A percentile compares a stretch with the other conserved stretches of the same genome.
These are phyloP conservation scores for Malassezia equina DNA, from an alignment of 1,284 basidiomycete species.

Conservation along the genomic window DNA sequence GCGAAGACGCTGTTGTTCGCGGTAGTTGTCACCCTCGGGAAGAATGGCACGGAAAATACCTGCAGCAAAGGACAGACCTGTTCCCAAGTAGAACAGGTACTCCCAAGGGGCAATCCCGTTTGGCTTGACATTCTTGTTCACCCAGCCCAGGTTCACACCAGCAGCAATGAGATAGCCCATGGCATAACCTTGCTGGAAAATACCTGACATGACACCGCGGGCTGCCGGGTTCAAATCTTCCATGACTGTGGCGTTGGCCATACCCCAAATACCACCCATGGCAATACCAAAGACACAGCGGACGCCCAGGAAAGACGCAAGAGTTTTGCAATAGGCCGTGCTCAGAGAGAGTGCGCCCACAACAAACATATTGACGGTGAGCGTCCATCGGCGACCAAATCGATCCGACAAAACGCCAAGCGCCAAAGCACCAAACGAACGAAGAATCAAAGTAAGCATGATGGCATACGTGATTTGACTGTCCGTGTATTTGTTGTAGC, in stretches of 20 bases:
- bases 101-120: slow-evolving; percentile 48
- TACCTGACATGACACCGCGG: slow-evolving; percentile 73
- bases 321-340: slow-evolving; percentile 52
- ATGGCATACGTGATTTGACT: slow-evolving; percentile 55
- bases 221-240: slow-evolving; percentile 79
- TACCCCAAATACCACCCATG: slow-evolving; percentile 54
- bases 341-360: slow-evolving; percentile 62
- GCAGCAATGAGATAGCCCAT: slow-evolving; percentile 54
- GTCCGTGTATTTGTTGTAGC: background rate
- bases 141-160: slow-evolving; percentile 61
- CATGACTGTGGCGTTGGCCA: slow-evolving; percentile 53
- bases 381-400: slow-evolving; percentile 59
- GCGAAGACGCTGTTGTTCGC: slow-evolving; percentile 48
- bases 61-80: slow-evolving; percentile 63
- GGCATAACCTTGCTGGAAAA: slow-evolving; percentile 74
- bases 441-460: slow-evolving; percentile 82
- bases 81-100: slow-evolving; percentile 51
- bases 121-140: slow-evolving; percentile 33
- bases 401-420: slow-evolving; percentile 56
- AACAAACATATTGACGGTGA: slow-evolving; percentile 53
- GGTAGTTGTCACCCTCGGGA: slow-evolving; percentile 72
- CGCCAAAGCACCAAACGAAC: slow-evolving; percentile 72
- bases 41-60: slow-evolving; percentile 62
- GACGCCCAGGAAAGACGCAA: slow-evolving; percentile 52
- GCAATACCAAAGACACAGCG: slow-evolving; percentile 53